Conservation (phyloP, 2,329 filamentous ascomycete species). For the Chaetomiaceae sp. region DNA sequence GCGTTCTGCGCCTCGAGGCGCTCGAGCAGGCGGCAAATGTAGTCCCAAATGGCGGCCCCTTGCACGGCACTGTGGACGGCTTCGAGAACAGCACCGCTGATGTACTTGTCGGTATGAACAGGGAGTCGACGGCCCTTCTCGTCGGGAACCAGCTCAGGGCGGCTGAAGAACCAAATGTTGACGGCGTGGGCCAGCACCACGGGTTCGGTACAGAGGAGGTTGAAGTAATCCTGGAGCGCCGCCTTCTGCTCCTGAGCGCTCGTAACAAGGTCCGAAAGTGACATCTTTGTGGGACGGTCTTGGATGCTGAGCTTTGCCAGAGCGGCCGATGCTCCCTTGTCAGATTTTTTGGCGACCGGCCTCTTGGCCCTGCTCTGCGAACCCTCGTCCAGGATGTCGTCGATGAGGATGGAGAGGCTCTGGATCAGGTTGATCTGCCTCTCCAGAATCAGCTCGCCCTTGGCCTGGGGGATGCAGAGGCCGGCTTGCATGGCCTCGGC, state of each 20-base stretch:
- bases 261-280: conserved; percentile 31
- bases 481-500: conserved; percentile 23
- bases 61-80: conserved; percentile 35
- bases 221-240: conserved; percentile 33
- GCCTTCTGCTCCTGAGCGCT: conserved; percentile 34
- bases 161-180: conserved; percentile 37
- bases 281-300: conserved; percentile 26
- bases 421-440: conserved; percentile 38
- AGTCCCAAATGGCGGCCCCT: conserved; percentile 38
- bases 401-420: conserved; percentile 39
- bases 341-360: conserved; percentile 29
- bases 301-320: conserved; percentile 33
- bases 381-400: conserved; percentile 39
- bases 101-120: conserved; percentile 38
- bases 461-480: conserved; percentile 28
- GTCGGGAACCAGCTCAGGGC: conserved; percentile 41
- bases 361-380: conserved; percentile 30
- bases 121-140: conserved; percentile 38
- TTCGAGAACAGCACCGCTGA: conserved; percentile 41
- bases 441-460: conserved; percentile 36
- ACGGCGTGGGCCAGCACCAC: conserved; percentile 32
- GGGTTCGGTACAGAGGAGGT: conserved; percentile 33
- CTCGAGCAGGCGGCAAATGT: conserved; percentile 36
- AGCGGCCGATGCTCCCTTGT: conserved; percentile 29
- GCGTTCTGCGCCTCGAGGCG: conserved; percentile 26